Evolutionary conservation across 345 rosid genomes (phyloP), one percentile per base, ranked within the genome.

Genomic region (Hibiscus mutabilis): DNA sequence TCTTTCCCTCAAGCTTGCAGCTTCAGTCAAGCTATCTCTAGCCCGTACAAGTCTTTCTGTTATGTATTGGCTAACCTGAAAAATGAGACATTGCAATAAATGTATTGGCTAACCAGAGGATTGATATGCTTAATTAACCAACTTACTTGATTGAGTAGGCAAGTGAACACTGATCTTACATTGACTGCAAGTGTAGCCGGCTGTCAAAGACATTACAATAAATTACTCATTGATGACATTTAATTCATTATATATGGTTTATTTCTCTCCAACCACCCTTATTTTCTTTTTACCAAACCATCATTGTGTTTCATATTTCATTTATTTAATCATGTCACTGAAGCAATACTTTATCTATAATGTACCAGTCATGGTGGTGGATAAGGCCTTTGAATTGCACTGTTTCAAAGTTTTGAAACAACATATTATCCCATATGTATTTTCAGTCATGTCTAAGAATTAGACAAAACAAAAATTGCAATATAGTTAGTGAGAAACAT

Each of bases 21-120:
- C 97, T 86, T 95, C 98, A 60, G 89, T 82, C 76, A 95, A 80
- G 86, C 97, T 74, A 69, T 88, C 97, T 76, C 98, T 88, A 68
- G 99, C 94, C 83, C 97, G 85, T 80, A 92, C 99, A 79, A 95
- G 98, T 79, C 99, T 97, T 67, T 89, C 97, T 12, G 98, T 88
- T 84, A 90, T 88, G 78, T 92, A 92, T 68, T 84, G 81, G 75
- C 97, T 87, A 53, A 92, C 97, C 99, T 92, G 84, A 51, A 81
- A 74, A 69, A 67, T 44, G 67, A 61, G 60, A 82, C 57, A 31
- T 31, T 31, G 35, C 35, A 31, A 5, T 31, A 31, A 31, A 31
- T 31, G 35, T 31, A 31, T 31, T 31, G 35, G 35, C 35, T 31
- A 31, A 31, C 58, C 46, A 62, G 59, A 21, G 56, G 73, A 56